Percentiles rank a stretch among this genome's conserved stretches.
Evolutionary conservation across 2,329 filamentous ascomycete species (phyloP).

Genomic region (Acrocalymma vagum): DNA sequence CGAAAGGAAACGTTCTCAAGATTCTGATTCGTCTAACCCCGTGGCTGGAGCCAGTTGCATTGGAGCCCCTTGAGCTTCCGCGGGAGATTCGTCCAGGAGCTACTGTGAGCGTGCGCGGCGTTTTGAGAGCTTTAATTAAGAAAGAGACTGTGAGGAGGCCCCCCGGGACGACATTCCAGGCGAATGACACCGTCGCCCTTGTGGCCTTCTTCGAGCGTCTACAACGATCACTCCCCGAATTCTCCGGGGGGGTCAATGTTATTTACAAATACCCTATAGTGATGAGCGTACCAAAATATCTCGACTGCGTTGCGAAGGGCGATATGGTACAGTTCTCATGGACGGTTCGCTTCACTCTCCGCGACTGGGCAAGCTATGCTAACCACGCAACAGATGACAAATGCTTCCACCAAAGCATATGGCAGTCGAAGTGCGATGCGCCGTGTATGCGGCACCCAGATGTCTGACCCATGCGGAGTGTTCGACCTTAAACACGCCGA

Average conservation of each 20-base stretch:
- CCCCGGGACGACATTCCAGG: conserved; percentile 3
- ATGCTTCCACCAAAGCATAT: conserved; percentile 20
- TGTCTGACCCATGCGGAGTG: conserved; percentile 14
- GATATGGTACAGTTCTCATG: conserved; percentile 19
- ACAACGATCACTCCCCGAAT: conserved; percentile 12
- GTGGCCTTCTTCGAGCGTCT: conserved; percentile 15
- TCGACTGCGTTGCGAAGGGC: conserved; percentile 22
- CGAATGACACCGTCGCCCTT: conserved; percentile 5
- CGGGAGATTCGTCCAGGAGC: conserved; percentile 13
- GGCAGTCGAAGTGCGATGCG: conserved; percentile 10
- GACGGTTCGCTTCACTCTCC: conserved; percentile 11
- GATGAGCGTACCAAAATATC: conserved; percentile 13
- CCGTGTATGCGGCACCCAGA: conserved; percentile 8
- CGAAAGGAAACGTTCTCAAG: conserved; percentile 8
- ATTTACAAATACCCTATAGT: conserved; percentile 15
- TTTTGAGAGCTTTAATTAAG: conserved; percentile 12
- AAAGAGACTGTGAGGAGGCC: conserved; percentile 13
- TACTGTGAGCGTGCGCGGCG: conserved; percentile 11
- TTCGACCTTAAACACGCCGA: conserved; percentile 15
- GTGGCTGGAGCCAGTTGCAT: conserved; percentile 11
- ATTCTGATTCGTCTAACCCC: conserved; percentile 11
- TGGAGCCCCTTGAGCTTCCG: conserved; percentile 11
- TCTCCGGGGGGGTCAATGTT: conserved; percentile 5
- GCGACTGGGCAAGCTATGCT: too few species aligned
- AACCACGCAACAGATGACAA: too few species aligned